phyloP scores from a whole-genome alignment of 2,329 filamentous ascomycete species.

The Penicillium rolfsii region DNA sequence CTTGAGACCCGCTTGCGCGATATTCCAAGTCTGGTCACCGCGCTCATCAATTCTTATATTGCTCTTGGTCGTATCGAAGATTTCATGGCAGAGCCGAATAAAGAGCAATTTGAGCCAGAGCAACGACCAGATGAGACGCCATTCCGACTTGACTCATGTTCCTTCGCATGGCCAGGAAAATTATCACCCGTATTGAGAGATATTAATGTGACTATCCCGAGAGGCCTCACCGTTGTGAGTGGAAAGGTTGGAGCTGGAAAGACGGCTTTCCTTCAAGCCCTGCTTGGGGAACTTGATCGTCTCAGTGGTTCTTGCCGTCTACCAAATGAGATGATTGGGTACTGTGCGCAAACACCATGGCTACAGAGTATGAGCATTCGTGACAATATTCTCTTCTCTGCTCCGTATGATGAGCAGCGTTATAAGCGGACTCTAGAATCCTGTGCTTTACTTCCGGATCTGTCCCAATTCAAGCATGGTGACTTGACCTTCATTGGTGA shows the following conservation, averaged over 20 bases:
- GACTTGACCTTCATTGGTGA: conserved; percentile 65
- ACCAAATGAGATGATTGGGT: conserved; percentile 62
- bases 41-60: conserved; percentile 79
- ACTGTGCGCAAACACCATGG: conserved; percentile 69
- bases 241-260: conserved; percentile 69
- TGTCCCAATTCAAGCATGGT: conserved; percentile 65
- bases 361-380: conserved; percentile 70
- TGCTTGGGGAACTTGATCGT: conserved; percentile 63
- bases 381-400: conserved; percentile 68
- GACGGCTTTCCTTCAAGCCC: conserved; percentile 61
- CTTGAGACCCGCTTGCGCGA: conserved; percentile 74
- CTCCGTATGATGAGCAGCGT: conserved; percentile 67
- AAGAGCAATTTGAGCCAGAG: conserved; percentile 63
- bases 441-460: conserved; percentile 64
- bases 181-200: conserved; percentile 58
- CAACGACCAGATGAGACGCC: conserved; percentile 34
- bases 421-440: conserved; percentile 71
- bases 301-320: conserved; percentile 55
- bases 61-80: conserved; percentile 79
- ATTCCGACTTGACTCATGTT: conserved; percentile 61
- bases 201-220: conserved; percentile 58
- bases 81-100: conserved; percentile 86
- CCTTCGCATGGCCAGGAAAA: conserved; percentile 79
- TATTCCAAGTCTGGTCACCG: conserved; percentile 73
- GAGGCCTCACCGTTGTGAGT: conserved; percentile 62